These are phyloP conservation scores for Oryza longistaminata DNA, from an alignment of 176 grass and related monocot species.

Conservation along the genomic window DNA sequence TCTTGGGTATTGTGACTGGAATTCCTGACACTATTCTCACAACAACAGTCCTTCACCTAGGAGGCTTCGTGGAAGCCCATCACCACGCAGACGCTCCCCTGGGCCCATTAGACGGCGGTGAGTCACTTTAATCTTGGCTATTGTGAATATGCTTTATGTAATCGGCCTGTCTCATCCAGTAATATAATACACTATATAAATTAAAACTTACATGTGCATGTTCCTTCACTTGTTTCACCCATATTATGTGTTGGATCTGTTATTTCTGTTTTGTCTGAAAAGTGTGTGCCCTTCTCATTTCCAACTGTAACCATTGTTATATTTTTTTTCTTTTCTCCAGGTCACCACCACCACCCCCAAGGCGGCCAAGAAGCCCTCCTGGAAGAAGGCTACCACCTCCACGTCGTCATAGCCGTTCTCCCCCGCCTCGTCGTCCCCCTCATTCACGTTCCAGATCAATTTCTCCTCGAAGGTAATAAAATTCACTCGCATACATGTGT, in stretches of 20 bases:
- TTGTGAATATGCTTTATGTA: not conserved
- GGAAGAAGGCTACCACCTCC: conserved; percentile 88
- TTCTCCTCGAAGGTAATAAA: conserved; percentile 84
- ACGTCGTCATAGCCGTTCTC: conserved; percentile 71
- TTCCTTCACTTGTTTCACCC: conserved; percentile 4
- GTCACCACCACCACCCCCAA: conserved; percentile 92
- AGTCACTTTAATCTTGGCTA: conserved; percentile 35
- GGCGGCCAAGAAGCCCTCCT: conserved; percentile 84
- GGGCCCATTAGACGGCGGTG: conserved; percentile 78
- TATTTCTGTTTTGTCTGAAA: not conserved
- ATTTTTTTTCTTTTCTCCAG: conserved; percentile 31
- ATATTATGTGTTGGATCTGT: not conserved
- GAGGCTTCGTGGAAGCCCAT: conserved; percentile 73
- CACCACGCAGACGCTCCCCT: conserved; percentile 76
- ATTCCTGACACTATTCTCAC: conserved; percentile 24
- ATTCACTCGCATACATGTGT: not conserved
- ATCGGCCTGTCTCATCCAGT: not conserved
- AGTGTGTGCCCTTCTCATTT: not conserved
- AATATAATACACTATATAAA: not conserved
- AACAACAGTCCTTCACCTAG: conserved; percentile 69
- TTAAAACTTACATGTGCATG: not conserved
- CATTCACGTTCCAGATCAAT: conserved; percentile 80
- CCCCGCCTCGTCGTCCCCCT: conserved; percentile 75
- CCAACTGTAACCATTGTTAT: not conserved
- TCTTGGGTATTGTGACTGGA: not conserved